Conservation (phyloP, 345 rosid genomes). For the Mangifera indica region DNA sequence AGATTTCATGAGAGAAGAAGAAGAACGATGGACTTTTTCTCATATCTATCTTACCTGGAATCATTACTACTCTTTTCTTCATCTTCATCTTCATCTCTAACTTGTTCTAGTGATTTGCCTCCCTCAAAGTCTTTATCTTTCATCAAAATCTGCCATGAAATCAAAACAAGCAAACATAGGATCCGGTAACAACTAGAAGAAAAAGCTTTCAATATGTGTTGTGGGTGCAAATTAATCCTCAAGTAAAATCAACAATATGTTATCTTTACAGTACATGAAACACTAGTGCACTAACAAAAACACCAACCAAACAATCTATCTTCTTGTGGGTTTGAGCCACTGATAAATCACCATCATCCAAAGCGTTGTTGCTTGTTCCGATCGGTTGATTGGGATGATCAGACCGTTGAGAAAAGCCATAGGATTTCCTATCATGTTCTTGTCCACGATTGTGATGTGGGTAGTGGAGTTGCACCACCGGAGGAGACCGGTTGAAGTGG, state of each 20-base stretch:
- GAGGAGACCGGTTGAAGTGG: conserved; percentile 50
- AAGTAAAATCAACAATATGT: conserved; percentile 8
- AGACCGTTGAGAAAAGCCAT: conserved; percentile 25
- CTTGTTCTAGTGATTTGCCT: conserved; percentile 11
- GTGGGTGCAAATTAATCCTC: conserved; percentile 34
- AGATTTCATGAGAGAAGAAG: conserved; percentile 40
- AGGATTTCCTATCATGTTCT: background rate
- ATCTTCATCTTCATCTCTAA: conserved; percentile 21
- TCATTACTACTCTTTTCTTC: conserved; percentile 35
- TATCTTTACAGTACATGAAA: conserved; percentile 18
- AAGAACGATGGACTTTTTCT: conserved; percentile 26
- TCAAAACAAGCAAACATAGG: conserved; percentile 15
- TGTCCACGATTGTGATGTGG: conserved; percentile 18
- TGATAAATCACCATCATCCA: conserved; percentile 8
- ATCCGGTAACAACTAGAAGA: conserved; percentile 9
- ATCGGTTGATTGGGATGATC: conserved; percentile 45
- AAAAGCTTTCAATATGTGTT: background rate
- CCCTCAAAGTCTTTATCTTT: conserved; percentile 11
- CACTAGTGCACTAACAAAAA: conserved; percentile 41
- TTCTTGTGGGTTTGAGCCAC: conserved; percentile 19
- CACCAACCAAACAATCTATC: conserved; percentile 39
- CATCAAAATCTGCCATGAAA: conserved; percentile 30
- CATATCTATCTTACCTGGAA: conserved; percentile 51
- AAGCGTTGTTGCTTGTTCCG: conserved; percentile 25
- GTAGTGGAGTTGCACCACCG: conserved; percentile 61